These are phyloP conservation scores for Golubevia pallescens DNA, from an alignment of 1,284 basidiomycete species.

Conservation along the genomic window DNA sequence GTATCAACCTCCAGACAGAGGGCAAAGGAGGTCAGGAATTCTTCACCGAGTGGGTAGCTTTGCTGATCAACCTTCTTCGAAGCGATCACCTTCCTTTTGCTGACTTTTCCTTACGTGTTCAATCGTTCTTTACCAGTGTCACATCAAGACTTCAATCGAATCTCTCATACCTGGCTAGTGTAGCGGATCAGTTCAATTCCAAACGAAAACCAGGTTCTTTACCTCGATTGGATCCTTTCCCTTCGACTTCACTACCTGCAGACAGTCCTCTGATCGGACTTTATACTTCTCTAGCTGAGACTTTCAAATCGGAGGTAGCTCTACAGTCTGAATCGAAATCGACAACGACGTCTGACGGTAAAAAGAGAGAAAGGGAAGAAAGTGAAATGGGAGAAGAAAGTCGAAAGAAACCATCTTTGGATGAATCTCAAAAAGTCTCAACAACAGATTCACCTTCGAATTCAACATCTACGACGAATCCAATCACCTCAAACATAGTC, in stretches of 20 bases:
- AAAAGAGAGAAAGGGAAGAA: constrained; percentile 7
- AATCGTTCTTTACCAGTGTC: constrained; percentile 7
- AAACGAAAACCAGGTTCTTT: constrained; percentile 10
- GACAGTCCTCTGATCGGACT: constrained; percentile 24
- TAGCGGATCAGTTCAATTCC: constrained; percentile 22
- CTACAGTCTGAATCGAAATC: not conserved
- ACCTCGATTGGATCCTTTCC: constrained; percentile 25
- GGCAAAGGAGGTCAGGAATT: constrained; percentile 18
- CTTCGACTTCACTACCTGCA: constrained; percentile 18
- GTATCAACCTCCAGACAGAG: constrained; percentile 29
- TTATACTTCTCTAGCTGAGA: constrained; percentile 18
- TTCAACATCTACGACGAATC: too few species aligned
- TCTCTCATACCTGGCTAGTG: constrained; percentile 31
- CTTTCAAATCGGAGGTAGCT: constrained; percentile 9
- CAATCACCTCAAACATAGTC: constrained; percentile 4
- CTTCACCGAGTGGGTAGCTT: constrained; percentile 28
- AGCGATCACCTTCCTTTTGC: too few species aligned
- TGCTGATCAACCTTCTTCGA: too few species aligned
- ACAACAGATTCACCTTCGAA: constrained; percentile 3
- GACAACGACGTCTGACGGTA: constrained; percentile 2
- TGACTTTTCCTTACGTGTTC: not conserved
- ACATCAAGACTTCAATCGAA: constrained; percentile 35
- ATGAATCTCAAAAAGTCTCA: not conserved
- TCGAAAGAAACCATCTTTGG: not conserved
- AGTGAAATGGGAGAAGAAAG: constrained; percentile 4